Base-by-base conservation (phyloP, 352 stramenopile species). In the Globisporangium abappressorium region DNA sequence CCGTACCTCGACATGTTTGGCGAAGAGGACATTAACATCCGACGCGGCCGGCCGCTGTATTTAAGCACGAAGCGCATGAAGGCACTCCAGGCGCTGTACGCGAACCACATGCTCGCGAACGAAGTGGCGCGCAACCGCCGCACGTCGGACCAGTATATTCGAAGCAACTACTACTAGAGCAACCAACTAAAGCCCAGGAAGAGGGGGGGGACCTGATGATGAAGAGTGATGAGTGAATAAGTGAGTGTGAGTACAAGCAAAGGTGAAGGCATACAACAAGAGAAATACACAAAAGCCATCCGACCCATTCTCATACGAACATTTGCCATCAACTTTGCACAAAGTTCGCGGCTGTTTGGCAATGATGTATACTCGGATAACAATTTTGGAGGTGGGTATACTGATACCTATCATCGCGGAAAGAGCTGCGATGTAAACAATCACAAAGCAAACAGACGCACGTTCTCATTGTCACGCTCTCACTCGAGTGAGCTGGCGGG, bases 1-100 rank as follows among this genome's bases (percentile, higher is more conserved):
- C 85, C 85, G 43, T 95, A 94, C 62, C 79, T 95, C 26, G 88
- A 95, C 65, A 93, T 92, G 83, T 95, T 95, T 80, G 88, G 85
- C 24, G 88, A 95, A 81, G 85, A 95, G 73, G 88, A 95, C 60
- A 91, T 94, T 64, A 91, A 93, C 57, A 70, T 95, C 33, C 77
- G 85, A 56, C 85, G 88, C 51, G 86, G 88, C 2, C 81, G 88
- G 2, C 88, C 88, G 26, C 70, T 95, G 33, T 89, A 90, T 68
- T 70, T 95, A 8, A 93, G 84, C 58, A 73, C 74, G 57, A 88
- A 91, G 65, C 83, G 88, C 43, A 89, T 93, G 79, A 81, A 82
- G 30, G 82, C 85, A 8, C 61, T 95, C 14, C 76, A 91, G 58
- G 80, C 76, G 14, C 69, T 94, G 47, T 91, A 93, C 63, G 81